Conservation (phyloP, 441 rosid species). For the Pelargonium citronellum region DNA sequence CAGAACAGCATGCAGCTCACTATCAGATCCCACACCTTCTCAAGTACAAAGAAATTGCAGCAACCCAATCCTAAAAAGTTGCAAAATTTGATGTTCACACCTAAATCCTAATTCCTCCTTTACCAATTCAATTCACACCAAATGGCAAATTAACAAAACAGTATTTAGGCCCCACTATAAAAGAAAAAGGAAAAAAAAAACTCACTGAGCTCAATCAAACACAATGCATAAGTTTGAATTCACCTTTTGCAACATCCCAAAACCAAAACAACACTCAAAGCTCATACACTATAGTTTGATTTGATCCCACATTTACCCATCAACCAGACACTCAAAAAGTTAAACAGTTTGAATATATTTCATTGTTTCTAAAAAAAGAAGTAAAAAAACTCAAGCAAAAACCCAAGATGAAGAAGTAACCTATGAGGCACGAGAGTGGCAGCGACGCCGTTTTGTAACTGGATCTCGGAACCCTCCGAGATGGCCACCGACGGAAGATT, state of each 20-base stretch:
- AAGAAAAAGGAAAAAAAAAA: neutral
- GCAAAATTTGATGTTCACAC: neutral
- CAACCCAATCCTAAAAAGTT: neutral
- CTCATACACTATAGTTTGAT: too few relatives aligned
- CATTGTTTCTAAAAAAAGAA: neutral
- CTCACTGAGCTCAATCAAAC: neutral
- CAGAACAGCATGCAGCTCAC: too few relatives aligned
- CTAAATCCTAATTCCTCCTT: neutral
- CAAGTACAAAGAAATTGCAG: neutral
- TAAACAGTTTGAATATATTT: neutral
- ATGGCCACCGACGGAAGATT: constrained; percentile 76
- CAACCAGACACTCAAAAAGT: neutral
- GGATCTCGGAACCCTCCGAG: constrained; percentile 74
- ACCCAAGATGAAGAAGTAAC: constrained; percentile 18
- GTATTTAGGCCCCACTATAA: neutral
- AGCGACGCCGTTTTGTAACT: constrained; percentile 60
- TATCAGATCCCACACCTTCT: neutral
- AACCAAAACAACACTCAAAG: neutral
- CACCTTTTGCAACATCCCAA: neutral
- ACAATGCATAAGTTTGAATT: neutral
- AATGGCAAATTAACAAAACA: neutral
- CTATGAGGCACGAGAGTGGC: constrained; percentile 84
- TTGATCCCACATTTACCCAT: neutral
- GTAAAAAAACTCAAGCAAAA: neutral
- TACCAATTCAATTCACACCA: neutral